A percentile compares a stretch with the other conserved stretches of the same genome.
These are phyloP conservation scores for Ustilago esculenta DNA, from an alignment of 1,284 basidiomycete species.

Conservation along the genomic window DNA sequence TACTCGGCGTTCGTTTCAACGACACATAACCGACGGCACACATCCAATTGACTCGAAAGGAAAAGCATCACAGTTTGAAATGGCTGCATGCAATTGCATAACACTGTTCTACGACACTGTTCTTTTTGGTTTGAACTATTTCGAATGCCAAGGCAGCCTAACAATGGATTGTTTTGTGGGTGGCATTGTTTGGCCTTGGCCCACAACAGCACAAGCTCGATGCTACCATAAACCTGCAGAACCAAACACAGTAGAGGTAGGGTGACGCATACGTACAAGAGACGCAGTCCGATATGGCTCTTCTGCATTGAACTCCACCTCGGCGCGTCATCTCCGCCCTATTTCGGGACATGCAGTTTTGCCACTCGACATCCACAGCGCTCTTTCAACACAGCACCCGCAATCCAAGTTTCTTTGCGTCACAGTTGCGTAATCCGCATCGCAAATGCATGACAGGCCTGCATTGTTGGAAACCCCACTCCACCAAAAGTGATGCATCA, in stretches of 20 bases:
- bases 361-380: neutral
- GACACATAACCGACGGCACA: neutral
- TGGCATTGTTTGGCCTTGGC: too few relatives aligned
- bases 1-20: neutral
- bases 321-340: slow-evolving; percentile 1
- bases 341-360: neutral
- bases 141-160: too few relatives aligned
- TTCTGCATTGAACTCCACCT: neutral
- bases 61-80: too few relatives aligned
- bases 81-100: neutral
- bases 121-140: too few relatives aligned
- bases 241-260: too few relatives aligned
- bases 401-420: neutral
- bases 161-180: too few relatives aligned
- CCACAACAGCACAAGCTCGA: too few relatives aligned
- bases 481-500: too few relatives aligned
- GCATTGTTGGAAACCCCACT: too few relatives aligned
- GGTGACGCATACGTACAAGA: neutral
- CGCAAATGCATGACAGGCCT: too few relatives aligned
- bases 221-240: too few relatives aligned
- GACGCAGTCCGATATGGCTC: neutral
- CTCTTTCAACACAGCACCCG: neutral
- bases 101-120: slow-evolving; percentile 3
- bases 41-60: slow-evolving; percentile 1
- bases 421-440: too few relatives aligned